Base-by-base conservation (phyloP, 768 basidiomycete species). In the Xerocomellus amylosporus region DNA sequence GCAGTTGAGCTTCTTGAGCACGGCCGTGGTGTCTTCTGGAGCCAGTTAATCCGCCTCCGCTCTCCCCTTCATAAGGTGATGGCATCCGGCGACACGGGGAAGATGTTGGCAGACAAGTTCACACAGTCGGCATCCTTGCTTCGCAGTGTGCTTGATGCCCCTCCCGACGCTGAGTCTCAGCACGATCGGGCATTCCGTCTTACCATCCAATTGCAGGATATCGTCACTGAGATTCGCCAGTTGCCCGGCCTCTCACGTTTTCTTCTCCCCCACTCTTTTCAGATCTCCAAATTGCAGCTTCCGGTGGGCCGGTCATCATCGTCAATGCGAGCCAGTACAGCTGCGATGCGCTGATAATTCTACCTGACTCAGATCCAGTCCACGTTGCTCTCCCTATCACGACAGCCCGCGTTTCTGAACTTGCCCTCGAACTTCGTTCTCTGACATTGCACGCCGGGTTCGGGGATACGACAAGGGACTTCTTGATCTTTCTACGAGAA, bases 261-360 rank as follows among this genome's bases (percentile, higher is more conserved):
- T 49, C 61, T 73, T n/a, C 51, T 46, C 10, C 66, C 3, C 48
- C 49, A 12, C 47, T 56, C 8, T 56, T 58, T 26, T 50, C 58
- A 1, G 39, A 60, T 15, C 52, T 67, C 14, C 59, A 53, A 10
- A 36, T 22, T 1, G 60, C 59, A 8, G 63, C 67, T 13, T 41
- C 49, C 2, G 54, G 45, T 13, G 71, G 70, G 8, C 70, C 68
- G 2, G 58, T 73, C 10, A 62, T 71, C 20, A 48, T 76, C 22
- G 56, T 76, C 22, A 75, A 73, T 48, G 56, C 66, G 17, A 59
- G 63, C 48, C 22, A 43, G 15, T 53, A 42, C 19, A 53, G 66
- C 19, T 75, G 70, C n/a, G 71, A 76, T 51, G 74, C 72, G 0
- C 42, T 76, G 26, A 65, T 73, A 17, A 51, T 73, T 19, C 17